Percentiles rank a stretch among this genome's conserved stretches.
Evolutionary conservation across 2,329 filamentous ascomycete genomes (phyloP).

Genomic region (Rasamsonia emersonii): DNA sequence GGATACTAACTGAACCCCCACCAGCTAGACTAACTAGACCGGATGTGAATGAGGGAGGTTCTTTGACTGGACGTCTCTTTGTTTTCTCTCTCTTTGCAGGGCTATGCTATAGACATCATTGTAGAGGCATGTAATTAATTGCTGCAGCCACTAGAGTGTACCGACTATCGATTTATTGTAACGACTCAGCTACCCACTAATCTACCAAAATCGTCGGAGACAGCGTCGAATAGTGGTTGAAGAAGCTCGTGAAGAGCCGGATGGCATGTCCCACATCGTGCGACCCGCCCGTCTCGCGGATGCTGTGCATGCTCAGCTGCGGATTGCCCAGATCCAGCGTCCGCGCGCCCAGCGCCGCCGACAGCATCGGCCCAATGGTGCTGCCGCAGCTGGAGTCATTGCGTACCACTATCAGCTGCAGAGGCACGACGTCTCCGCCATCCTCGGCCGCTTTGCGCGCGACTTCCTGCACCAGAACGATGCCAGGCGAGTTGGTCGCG

Average conservation of each 20-base stretch:
- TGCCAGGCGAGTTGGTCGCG: slow-evolving; percentile 91
- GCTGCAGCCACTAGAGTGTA: too few species aligned
- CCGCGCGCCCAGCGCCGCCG: slow-evolving; percentile 73
- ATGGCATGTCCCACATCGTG: slow-evolving; percentile 82
- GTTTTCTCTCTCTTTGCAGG: too few species aligned
- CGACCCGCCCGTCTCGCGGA: slow-evolving; percentile 82
- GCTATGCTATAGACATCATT: too few species aligned
- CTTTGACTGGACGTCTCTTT: too few species aligned
- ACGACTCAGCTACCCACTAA: too few species aligned
- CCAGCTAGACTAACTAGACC: too few species aligned
- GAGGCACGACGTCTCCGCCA: slow-evolving; percentile 62
- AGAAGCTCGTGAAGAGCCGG: slow-evolving; percentile 79
- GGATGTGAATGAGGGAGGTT: too few species aligned
- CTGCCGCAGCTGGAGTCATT: slow-evolving; percentile 93
- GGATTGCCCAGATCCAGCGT: slow-evolving; percentile 91
- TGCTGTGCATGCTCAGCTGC: slow-evolving; percentile 94
- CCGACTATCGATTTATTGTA: too few species aligned
- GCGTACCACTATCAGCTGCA: slow-evolving; percentile 91
- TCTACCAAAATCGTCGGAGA: slow-evolving; percentile 80
- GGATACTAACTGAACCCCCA: too few species aligned
- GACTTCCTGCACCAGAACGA: slow-evolving; percentile 83
- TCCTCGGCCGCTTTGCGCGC: slow-evolving; percentile 52
- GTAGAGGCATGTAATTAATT: too few species aligned
- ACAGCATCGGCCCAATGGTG: slow-evolving; percentile 96
- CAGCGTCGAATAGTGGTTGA: slow-evolving; percentile 71